phyloP scores from a whole-genome alignment of 208 protist genomes.

The Zelonia costaricensis region DNA sequence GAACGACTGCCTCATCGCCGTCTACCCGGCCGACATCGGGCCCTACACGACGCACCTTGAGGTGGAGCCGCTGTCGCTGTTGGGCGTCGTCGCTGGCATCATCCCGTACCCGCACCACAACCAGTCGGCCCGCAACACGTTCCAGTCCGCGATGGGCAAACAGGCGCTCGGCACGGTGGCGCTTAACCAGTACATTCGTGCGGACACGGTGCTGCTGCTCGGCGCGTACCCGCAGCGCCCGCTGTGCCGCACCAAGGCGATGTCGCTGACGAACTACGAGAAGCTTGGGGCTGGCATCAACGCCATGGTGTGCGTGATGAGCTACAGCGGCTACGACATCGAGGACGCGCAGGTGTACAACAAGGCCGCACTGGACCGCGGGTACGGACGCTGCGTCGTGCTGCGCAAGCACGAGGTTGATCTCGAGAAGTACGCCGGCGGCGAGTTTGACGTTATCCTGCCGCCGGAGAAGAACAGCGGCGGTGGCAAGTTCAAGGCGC shows the following conservation, averaged over 20 bases:
- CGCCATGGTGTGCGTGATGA: slow-evolving; percentile 99
- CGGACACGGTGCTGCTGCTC: slow-evolving; percentile 99
- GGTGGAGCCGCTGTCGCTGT: slow-evolving; percentile 89
- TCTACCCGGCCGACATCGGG: slow-evolving; percentile 91
- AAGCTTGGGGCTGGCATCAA: slow-evolving; percentile 99
- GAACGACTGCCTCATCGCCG: slow-evolving; percentile 96
- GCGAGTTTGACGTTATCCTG: slow-evolving; percentile 73
- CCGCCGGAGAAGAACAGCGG: slow-evolving; percentile 65
- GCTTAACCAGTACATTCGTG: slow-evolving; percentile 95
- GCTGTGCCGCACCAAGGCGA: slow-evolving; percentile 96
- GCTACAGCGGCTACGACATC: slow-evolving; percentile 99
- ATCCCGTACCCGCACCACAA: slow-evolving; percentile 99
- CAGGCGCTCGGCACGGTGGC: slow-evolving; percentile 98
- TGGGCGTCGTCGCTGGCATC: slow-evolving; percentile 94
- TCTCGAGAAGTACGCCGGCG: slow-evolving; percentile 59
- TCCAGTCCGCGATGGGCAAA: slow-evolving; percentile 99
- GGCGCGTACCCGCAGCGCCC: slow-evolving; percentile 98
- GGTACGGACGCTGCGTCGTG: slow-evolving; percentile 96
- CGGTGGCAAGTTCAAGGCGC: slow-evolving; percentile 48
- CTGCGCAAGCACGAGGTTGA: slow-evolving; percentile 90
- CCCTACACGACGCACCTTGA: slow-evolving; percentile 93
- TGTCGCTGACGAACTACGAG: slow-evolving; percentile 96
- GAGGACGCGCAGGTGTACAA: slow-evolving; percentile 99
- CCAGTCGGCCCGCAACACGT: slow-evolving; percentile 99
- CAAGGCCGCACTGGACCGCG: slow-evolving; percentile 95